Evolutionary conservation across 768 basidiomycete genomes (phyloP), one percentile per base, ranked within the genome.

Genomic region (Paxillus involutus): DNA sequence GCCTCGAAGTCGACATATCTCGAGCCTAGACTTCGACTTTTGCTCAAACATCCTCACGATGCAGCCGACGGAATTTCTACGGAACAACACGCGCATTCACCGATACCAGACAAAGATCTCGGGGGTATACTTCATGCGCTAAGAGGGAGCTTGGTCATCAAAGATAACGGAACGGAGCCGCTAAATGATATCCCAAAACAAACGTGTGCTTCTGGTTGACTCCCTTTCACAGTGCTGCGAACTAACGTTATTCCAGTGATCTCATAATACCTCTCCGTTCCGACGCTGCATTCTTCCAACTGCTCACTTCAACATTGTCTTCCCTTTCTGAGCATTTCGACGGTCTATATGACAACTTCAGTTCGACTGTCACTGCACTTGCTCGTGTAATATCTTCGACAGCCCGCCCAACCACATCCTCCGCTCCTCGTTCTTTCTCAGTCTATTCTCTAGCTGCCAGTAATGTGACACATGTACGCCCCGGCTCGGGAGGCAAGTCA

Each of bases 231-330:
- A 26, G 26, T 26, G 14, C 11, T 11, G 35, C 7, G 6, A 11
- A 3, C 57, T 63, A 13, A 67, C 39, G 35, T 4, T 16, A 4
- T 0, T 40, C 16, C 24, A 61, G 56, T 11, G 88, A 94, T 62
- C 66, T 93, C 7, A 77, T 91, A 48, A 86, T 96, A 35, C 87
- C 90, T 3, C 81, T 97, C 6, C 77, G 79, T n/a, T 84, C 89
- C 33, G 93, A 95, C 63, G 75, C 81, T 12, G 82, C 82, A 3
- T 97, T 98, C 74, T 90, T 93, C 69, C 77, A 83, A 19, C 78
- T 91, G 26, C 80, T 97, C 47, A 80, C 80, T 1, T 76, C 78
- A 0, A 78, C 83, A 6, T 71, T 89, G 11, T 77, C 83, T 42
- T 76, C 82, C 0, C 80, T 86, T 21, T 75, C 78, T 17, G 65